Evolutionary conservation across 2,329 filamentous ascomycete species (phyloP).

Genomic region (Penicillium sp.): DNA sequence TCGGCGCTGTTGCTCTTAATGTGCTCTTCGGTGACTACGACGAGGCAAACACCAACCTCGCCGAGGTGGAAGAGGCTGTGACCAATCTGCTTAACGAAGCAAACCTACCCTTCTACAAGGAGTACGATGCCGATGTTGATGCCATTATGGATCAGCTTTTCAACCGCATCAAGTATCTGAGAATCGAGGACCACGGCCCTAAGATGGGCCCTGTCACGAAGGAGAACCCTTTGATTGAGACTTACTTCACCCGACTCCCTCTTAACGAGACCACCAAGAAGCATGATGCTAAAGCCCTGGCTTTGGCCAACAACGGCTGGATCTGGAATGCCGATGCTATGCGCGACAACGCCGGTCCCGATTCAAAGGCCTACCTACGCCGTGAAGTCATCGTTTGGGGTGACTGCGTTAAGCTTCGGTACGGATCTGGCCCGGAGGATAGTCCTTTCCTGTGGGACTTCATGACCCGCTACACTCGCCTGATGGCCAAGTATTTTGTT

Average conservation of each 20-base stretch:
- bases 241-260: constrained; percentile 90
- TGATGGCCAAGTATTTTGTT: constrained; percentile 92
- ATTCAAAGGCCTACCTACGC: constrained; percentile 89
- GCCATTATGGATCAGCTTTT: constrained; percentile 88
- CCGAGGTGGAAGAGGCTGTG: constrained; percentile 55
- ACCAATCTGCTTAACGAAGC: constrained; percentile 72
- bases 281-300: constrained; percentile 73
- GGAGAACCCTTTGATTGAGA: constrained; percentile 80
- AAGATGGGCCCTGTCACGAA: constrained; percentile 77
- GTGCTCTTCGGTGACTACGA: constrained; percentile 69
- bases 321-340: constrained; percentile 97
- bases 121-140: constrained; percentile 81
- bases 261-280: constrained; percentile 74
- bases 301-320: constrained; percentile 95
- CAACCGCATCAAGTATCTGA: constrained; percentile 92
- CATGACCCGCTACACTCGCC: constrained; percentile 88
- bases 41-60: constrained; percentile 45
- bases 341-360: constrained; percentile 86
- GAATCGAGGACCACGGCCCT: constrained; percentile 88
- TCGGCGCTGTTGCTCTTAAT: constrained; percentile 69
- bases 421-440: constrained; percentile 76
- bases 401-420: constrained; percentile 95
- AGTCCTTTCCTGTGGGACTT: constrained; percentile 94
- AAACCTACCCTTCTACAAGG: constrained; percentile 85
- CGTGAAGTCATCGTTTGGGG: constrained; percentile 98